Evolutionary conservation across 129 eudicot genomes (phyloP), one percentile per base, ranked within the genome.

Genomic region (Dittrichia graveolens): DNA sequence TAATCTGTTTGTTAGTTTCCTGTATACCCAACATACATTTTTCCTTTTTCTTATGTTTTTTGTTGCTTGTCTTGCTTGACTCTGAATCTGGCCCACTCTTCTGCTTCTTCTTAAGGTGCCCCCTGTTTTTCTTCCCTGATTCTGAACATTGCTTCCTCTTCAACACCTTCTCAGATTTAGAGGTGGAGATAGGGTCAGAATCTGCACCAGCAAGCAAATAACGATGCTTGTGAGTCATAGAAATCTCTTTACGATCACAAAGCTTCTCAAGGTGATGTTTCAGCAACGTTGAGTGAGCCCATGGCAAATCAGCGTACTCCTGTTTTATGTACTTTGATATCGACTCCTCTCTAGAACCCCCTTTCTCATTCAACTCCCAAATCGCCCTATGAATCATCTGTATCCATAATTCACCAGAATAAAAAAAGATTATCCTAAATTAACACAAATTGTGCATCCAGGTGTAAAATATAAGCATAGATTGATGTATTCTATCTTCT

Each of bases 381-480:
- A 88, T 67, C 6, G 96, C 97, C 54, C 59, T 80, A 5, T 84
- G 66, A 41, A 91, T 91, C 97, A 91, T 88, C 97, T 91, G 79
- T 46, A 83, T 62, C 58, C 56, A 66, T 40, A 34, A 66, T 57
- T 48, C 18, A 53, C 18, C 43, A 62, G 35, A 5, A 39, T 41
- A 42, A 18, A 19, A 49, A 50, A 61, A 67, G 65, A 66, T 53
- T 24, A n/a, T n/a, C n/a, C n/a, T n/a, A n/a, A 49, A 16, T 48
- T 61, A 24, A 24, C 31, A 55, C 55, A 61, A n/a, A 70, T 39
- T 11, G 16, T 13, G 12, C 37, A 19, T 56, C 61, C 39, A n/a
- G 9, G 18, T 61, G 8, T 38, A 35, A 11, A 9, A 60, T 38
- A 60, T 60, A 11, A 37, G 15, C 66, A 12, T 37, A 37, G 35